Conservation (phyloP, 1,284 basidiomycete genomes). For the Pseudozyma flocculosa region DNA sequence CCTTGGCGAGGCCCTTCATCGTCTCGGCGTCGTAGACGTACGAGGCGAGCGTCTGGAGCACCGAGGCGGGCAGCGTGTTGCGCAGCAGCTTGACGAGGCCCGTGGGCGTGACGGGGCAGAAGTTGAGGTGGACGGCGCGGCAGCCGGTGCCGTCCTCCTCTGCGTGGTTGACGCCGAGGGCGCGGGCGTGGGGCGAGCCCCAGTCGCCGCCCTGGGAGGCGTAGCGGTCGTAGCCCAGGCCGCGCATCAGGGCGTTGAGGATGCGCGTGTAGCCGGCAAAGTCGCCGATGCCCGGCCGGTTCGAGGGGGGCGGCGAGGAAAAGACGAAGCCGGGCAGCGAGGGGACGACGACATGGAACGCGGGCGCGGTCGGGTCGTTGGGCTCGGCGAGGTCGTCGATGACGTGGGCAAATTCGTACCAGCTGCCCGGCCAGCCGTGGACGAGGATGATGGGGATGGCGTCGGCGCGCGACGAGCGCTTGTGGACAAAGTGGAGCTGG, state of each 20-base stretch:
- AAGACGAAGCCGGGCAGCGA: constrained; percentile 47
- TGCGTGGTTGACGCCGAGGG: constrained; percentile 27
- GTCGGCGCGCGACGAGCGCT: constrained; percentile 23
- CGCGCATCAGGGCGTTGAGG: constrained; percentile 45
- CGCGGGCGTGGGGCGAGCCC: constrained; percentile 39
- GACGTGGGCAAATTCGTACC: constrained; percentile 37
- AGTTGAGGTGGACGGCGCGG: constrained; percentile 49
- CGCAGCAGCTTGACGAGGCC: constrained; percentile 31
- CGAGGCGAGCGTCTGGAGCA: constrained; percentile 25
- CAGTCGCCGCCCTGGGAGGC: constrained; percentile 49
- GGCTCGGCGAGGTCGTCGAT: constrained; percentile 33
- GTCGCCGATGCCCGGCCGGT: constrained; percentile 21
- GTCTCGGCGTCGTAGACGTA: constrained; percentile 30
- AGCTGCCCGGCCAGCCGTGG: constrained; percentile 50
- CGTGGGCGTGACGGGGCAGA: constrained; percentile 37
- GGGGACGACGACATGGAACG: constrained; percentile 51
- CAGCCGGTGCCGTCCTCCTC: constrained; percentile 38
- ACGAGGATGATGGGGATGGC: constrained; percentile 51
- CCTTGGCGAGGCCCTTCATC: constrained; percentile 20
- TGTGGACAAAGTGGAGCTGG: constrained; percentile 42
- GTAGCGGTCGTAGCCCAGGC: constrained; percentile 38
- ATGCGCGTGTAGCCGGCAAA: constrained; percentile 36
- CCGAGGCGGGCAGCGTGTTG: constrained; percentile 15
- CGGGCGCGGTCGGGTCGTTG: constrained; percentile 20
- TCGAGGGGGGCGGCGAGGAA: constrained; percentile 35